A percentile compares a stretch with the other conserved stretches of the same genome.
These are phyloP conservation scores for Ceratobasidium sp. DNA, from an alignment of 1,284 basidiomycete genomes.

Conservation along the genomic window DNA sequence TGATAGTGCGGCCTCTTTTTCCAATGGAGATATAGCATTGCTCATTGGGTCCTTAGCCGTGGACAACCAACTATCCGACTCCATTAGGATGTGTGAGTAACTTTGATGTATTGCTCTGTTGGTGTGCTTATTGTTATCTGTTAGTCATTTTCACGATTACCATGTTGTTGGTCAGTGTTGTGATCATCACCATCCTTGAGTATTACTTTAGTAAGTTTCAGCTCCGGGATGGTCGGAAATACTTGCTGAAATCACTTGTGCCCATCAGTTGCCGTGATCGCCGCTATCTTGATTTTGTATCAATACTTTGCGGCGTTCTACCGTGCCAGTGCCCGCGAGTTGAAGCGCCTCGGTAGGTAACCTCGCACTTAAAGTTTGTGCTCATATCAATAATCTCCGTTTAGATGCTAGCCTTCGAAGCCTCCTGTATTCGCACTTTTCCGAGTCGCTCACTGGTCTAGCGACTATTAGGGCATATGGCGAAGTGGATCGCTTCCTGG, in stretches of 20 bases:
- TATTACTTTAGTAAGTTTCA: constrained; percentile 70
- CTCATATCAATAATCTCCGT: background rate
- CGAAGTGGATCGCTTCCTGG: constrained; percentile 70
- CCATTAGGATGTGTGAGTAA: constrained; percentile 69
- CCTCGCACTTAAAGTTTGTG: constrained; percentile 30
- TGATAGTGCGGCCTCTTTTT: constrained; percentile 58
- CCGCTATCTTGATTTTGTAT: constrained; percentile 65
- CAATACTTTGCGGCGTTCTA: constrained; percentile 71
- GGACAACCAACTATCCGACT: constrained; percentile 73
- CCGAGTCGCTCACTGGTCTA: constrained; percentile 79
- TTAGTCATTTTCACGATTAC: constrained; percentile 64
- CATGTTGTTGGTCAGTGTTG: constrained; percentile 67
- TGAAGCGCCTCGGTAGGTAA: constrained; percentile 65
- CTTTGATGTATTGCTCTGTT: background rate
- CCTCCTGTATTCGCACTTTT: constrained; percentile 79
- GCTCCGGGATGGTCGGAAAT: background rate
- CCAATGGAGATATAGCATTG: background rate
- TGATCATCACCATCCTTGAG: constrained; percentile 75
- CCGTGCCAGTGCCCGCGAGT: constrained; percentile 65
- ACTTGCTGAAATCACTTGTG: background rate
- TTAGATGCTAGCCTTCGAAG: constrained; percentile 69
- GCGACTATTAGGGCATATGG: constrained; percentile 80
- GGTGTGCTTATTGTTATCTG: background rate
- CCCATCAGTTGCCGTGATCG: constrained; percentile 59
- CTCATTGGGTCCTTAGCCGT: constrained; percentile 57